Evolutionary conservation across 2,329 filamentous ascomycete species (phyloP).

Genomic region (Escovopsis weberi): DNA sequence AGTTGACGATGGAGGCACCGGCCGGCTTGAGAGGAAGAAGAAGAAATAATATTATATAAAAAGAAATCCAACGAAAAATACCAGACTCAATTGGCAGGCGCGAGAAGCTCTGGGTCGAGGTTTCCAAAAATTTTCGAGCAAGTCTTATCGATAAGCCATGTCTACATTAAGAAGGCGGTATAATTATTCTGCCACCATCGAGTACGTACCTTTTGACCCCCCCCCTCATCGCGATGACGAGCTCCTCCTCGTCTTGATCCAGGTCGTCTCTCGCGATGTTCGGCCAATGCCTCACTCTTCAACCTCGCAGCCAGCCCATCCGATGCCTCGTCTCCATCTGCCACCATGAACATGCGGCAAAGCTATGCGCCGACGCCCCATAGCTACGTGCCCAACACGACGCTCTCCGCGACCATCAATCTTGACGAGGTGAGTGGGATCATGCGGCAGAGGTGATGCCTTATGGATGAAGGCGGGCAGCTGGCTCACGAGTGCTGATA

Average conservation of each 20-base stretch:
- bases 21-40: too few species aligned
- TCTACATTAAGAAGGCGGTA: conserved; percentile 17
- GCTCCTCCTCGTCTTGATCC: neutral
- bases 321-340: conserved; percentile 15
- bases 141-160: conserved; percentile 21
- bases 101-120: too few species aligned
- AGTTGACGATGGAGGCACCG: too few species aligned
- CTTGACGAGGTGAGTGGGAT: conserved; percentile 59
- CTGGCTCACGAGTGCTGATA: neutral
- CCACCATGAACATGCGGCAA: conserved; percentile 42
- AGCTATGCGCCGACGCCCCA: conserved; percentile 82
- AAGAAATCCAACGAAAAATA: neutral
- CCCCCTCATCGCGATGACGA: conserved; percentile 3
- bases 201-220: neutral
- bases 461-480: too few species aligned
- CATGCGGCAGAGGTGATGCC: too few species aligned
- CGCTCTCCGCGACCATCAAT: conserved; percentile 78
- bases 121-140: conserved; percentile 17
- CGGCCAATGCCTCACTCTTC: conserved; percentile 1
- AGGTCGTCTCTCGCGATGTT: conserved; percentile 3
- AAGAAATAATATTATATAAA: neutral
- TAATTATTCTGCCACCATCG: conserved; percentile 18
- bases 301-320: conserved; percentile 1
- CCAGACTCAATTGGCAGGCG: too few species aligned
- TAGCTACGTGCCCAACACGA: conserved; percentile 77